phyloP scores from a whole-genome alignment of 2,329 filamentous ascomycete genomes.

The Thielaviopsis euricoi region DNA sequence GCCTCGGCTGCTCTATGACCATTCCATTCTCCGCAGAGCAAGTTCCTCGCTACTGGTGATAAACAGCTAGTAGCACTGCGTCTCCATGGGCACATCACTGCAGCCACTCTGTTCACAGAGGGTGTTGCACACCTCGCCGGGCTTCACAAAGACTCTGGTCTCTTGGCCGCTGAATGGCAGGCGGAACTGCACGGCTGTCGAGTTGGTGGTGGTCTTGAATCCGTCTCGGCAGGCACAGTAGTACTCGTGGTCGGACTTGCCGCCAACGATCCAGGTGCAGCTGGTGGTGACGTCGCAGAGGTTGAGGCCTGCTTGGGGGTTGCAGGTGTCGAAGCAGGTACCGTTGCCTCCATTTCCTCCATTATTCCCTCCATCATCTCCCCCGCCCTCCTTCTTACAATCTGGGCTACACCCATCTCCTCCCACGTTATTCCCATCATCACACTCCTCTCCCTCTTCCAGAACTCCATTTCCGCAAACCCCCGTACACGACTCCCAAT shows the following conservation, averaged over 20 bases:
- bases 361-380: neutral
- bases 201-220: neutral
- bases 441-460: constrained; percentile 4
- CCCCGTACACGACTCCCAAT: neutral
- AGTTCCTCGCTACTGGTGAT: neutral
- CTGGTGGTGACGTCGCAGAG: neutral
- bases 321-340: neutral
- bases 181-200: neutral
- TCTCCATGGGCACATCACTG: neutral
- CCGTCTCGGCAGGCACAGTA: constrained; percentile 5
- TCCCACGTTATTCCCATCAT: constrained; percentile 2
- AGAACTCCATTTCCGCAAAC: constrained; percentile 9
- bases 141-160: neutral
- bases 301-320: neutral
- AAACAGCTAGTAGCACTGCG: neutral
- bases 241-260: neutral
- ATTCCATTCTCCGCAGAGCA: neutral
- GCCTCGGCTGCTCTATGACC: too few relatives aligned
- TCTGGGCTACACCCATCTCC: neutral
- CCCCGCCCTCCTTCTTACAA: neutral
- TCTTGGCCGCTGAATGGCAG: constrained; percentile 3
- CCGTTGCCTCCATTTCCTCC: neutral
- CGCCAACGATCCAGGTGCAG: neutral
- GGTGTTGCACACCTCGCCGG: neutral
- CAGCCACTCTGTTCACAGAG: neutral